These are phyloP conservation scores for Achlya hypogyna DNA, from an alignment of 352 stramenopile species.

Conservation along the genomic window DNA sequence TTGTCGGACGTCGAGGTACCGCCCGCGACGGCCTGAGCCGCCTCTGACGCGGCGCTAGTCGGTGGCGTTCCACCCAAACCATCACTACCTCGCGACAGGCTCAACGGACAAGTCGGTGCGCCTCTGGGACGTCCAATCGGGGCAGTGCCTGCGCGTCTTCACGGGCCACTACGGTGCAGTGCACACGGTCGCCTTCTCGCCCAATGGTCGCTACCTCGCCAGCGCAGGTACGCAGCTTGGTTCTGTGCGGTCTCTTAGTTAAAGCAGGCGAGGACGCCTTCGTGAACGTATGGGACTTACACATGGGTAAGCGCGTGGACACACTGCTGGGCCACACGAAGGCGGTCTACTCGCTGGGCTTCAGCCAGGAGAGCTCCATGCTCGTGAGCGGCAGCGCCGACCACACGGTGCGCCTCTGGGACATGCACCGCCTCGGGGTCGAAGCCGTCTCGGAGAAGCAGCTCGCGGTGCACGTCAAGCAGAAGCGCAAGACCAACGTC, in stretches of 20 bases:
- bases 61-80: slow-evolving; percentile 92
- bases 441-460: not conserved
- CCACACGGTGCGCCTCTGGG: slow-evolving; percentile 70
- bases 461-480: slow-evolving; percentile 1
- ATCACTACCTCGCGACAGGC: slow-evolving; percentile 91
- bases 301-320: slow-evolving; percentile 76
- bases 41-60: slow-evolving; percentile 28
- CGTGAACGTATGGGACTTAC: slow-evolving; percentile 92
- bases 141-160: slow-evolving; percentile 88
- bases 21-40: not conserved
- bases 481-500: slow-evolving; percentile 30
- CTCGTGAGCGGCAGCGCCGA: slow-evolving; percentile 68
- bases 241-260: not conserved
- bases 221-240: slow-evolving; percentile 31
- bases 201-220: slow-evolving; percentile 83
- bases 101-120: slow-evolving; percentile 91
- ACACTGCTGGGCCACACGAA: slow-evolving; percentile 71
- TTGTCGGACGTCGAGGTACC: slow-evolving; percentile 75
- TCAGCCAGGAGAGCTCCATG: slow-evolving; percentile 70
- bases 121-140: slow-evolving; percentile 91
- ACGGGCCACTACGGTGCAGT: slow-evolving; percentile 86
- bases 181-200: slow-evolving; percentile 82
- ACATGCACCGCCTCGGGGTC: slow-evolving; percentile 63
- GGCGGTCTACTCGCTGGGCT: slow-evolving; percentile 63
- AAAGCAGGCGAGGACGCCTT: slow-evolving; percentile 65